Conservation (phyloP, 768 basidiomycete genomes). For the Tubosaeta brunneosetosa region DNA sequence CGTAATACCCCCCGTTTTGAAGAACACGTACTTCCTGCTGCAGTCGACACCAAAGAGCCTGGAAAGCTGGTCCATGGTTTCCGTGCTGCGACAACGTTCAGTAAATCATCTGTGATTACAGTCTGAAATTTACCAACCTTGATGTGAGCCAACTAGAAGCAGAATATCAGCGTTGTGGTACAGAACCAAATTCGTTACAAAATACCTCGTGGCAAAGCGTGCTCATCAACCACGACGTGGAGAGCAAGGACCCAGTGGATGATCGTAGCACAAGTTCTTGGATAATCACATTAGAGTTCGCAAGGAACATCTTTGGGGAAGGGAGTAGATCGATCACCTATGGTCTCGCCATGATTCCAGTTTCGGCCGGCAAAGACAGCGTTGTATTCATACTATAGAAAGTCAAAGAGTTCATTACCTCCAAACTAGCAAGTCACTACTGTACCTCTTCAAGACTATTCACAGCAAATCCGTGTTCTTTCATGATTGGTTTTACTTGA, state of each 20-base stretch:
- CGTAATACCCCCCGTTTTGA: constrained; percentile 75
- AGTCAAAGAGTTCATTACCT: neutral
- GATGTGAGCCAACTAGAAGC: constrained; percentile 69
- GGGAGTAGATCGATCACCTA: constrained; percentile 43
- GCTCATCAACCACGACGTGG: constrained; percentile 66
- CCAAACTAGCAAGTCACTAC: neutral
- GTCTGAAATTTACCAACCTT: constrained; percentile 42
- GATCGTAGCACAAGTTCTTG: constrained; percentile 73
- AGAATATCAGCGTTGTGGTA: constrained; percentile 2
- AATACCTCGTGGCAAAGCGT: constrained; percentile 79
- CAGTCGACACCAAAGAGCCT: constrained; percentile 67
- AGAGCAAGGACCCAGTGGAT: constrained; percentile 53
- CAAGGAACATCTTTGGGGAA: neutral
- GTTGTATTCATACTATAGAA: constrained; percentile 68
- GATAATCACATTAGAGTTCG: neutral
- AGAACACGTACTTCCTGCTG: constrained; percentile 60
- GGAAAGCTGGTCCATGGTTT: constrained; percentile 76
- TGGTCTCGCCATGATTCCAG: constrained; percentile 79
- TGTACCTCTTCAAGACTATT: constrained; percentile 80
- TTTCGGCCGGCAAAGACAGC: constrained; percentile 76
- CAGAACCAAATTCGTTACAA: constrained; percentile 9
- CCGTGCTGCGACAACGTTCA: constrained; percentile 49
- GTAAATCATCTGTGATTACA: neutral
- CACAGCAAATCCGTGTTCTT: constrained; percentile 65
- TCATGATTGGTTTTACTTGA: constrained; percentile 82